A percentile compares a stretch with the other conserved stretches of the same genome.
Conservation (phyloP, 768 basidiomycete genomes). For the Agrocybe praecox region DNA sequence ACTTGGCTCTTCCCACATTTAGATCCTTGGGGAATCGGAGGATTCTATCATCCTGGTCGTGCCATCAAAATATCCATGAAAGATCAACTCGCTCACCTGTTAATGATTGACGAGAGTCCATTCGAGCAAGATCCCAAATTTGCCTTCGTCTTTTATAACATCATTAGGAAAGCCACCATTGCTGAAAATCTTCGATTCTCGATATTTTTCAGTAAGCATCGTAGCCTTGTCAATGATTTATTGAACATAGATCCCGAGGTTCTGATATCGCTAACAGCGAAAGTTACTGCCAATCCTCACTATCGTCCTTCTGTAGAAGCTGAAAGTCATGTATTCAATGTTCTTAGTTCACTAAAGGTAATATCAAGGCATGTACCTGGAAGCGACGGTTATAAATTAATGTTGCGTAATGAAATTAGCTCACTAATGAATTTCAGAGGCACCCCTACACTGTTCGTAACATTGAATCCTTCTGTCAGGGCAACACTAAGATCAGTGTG, state of each 20-base stretch:
- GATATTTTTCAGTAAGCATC: neutral
- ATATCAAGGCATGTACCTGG: conserved; percentile 16
- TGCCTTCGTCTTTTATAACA: conserved; percentile 14
- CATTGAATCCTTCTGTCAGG: conserved; percentile 23
- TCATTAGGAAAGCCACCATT: conserved; percentile 3
- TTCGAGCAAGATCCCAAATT: conserved; percentile 14
- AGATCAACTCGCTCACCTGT: conserved; percentile 11
- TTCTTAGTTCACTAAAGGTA: neutral
- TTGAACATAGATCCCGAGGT: neutral
- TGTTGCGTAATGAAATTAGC: conserved; percentile 20
- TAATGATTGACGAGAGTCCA: neutral
- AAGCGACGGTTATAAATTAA: conserved; percentile 18
- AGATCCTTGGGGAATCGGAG: conserved; percentile 16
- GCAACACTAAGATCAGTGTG: too few species aligned
- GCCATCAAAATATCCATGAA: conserved; percentile 5
- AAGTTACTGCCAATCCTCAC: too few species aligned
- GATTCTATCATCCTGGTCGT: conserved; percentile 12
- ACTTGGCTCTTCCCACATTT: conserved; percentile 15
- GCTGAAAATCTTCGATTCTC: neutral
- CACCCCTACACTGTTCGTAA: conserved; percentile 20
- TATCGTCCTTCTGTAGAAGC: too few species aligned
- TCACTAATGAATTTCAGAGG: conserved; percentile 12
- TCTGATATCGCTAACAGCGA: neutral
- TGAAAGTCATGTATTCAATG: too few species aligned
- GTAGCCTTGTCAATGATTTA: neutral